Conservation (phyloP, 2,329 filamentous ascomycete genomes). For the Akanthomyces lecanii region DNA sequence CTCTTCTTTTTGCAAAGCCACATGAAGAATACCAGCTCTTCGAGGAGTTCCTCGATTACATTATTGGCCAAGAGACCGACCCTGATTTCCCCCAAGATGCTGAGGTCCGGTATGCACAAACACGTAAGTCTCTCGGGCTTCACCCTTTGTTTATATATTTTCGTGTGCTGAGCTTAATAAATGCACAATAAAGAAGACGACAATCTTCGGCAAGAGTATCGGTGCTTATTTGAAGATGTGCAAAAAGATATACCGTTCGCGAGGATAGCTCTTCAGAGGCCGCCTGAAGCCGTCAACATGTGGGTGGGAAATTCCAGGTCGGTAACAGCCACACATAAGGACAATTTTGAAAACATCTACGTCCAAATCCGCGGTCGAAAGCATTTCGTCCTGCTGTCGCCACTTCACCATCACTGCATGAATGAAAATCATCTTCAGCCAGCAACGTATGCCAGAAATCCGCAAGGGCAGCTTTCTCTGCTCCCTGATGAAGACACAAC, state of each 20-base stretch:
- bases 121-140: conserved; percentile 46
- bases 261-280: conserved; percentile 60
- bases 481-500: conserved; percentile 31
- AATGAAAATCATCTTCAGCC: conserved; percentile 56
- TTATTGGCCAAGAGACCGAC: conserved; percentile 53
- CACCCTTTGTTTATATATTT: neutral
- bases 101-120: conserved; percentile 70
- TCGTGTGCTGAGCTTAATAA: neutral
- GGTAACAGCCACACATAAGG: conserved; percentile 70
- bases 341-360: conserved; percentile 84
- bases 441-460: conserved; percentile 53
- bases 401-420: conserved; percentile 64
- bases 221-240: conserved; percentile 57
- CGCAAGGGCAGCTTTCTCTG: conserved; percentile 26
- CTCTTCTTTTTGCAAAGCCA: conserved; percentile 64
- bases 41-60: conserved; percentile 54
- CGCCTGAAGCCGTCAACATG: conserved; percentile 73
- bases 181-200: conserved; percentile 61
- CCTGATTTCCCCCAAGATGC: conserved; percentile 23
- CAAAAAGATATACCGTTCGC: conserved; percentile 66
- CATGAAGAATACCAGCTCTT: conserved; percentile 64
- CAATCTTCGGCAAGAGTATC: conserved; percentile 72
- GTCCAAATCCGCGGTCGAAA: conserved; percentile 70
- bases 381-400: conserved; percentile 71
- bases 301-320: conserved; percentile 74